Conservation (phyloP, 2,329 filamentous ascomycete species). For the Fusarium cicatricum region DNA sequence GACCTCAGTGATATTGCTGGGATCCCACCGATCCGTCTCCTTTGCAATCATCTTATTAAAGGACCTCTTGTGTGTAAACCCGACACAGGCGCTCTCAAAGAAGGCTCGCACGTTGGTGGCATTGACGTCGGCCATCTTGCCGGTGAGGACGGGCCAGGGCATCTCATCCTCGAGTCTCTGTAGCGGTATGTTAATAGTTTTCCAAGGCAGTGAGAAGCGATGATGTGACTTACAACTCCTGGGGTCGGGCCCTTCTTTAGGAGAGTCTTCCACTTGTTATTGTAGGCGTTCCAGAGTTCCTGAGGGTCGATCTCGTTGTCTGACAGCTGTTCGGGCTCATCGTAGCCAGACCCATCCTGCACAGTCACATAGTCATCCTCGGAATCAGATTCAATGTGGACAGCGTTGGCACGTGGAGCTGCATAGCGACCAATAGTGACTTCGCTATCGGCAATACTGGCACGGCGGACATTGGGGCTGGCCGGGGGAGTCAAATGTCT, state of each 20-base stretch:
- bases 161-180: conserved; percentile 7
- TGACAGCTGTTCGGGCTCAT: not conserved
- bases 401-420: not conserved
- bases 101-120: not conserved
- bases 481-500: not conserved
- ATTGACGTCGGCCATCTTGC: not conserved
- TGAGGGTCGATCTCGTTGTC: not conserved
- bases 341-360: not conserved
- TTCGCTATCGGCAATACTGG: not conserved
- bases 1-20: too few relatives aligned
- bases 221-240: conserved; percentile 1
- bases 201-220: not conserved
- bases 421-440: not conserved
- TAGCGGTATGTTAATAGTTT: not conserved
- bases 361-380: not conserved
- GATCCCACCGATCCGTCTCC: not conserved
- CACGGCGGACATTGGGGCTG: not conserved
- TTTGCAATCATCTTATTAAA: not conserved
- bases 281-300: not conserved
- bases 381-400: not conserved
- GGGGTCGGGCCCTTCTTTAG: not conserved
- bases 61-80: too few relatives aligned
- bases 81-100: not conserved
- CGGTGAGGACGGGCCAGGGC: conserved; percentile 7
- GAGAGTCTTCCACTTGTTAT: conserved; percentile 9